Percentiles rank a stretch among this genome's conserved stretches.
phyloP scores from a whole-genome alignment of 495 filamentous ascomycete genomes.

The Hyaloscypha bicolor region DNA sequence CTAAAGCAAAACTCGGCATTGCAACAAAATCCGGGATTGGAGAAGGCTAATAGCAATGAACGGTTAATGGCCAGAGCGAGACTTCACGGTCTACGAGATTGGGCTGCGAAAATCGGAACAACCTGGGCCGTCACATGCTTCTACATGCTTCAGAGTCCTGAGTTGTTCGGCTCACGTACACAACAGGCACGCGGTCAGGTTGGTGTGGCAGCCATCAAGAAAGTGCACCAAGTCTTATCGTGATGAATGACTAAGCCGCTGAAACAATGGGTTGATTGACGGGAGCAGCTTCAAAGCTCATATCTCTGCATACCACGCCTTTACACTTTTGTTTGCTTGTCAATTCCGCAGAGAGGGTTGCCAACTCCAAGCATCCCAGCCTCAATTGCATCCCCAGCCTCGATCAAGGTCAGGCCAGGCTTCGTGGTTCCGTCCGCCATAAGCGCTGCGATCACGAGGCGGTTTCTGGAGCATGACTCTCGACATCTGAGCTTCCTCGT shows the following conservation, averaged over 20 bases:
- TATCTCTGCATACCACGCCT: not conserved
- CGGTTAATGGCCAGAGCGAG: conserved; percentile 4
- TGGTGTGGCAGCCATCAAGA: not conserved
- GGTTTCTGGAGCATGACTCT: conserved; percentile 25
- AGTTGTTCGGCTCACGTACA: not conserved
- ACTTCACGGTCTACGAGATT: not conserved
- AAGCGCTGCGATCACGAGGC: conserved; percentile 28
- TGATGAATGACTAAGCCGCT: not conserved
- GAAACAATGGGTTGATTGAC: not conserved
- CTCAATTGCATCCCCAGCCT: conserved; percentile 1
- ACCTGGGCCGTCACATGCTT: conserved; percentile 4
- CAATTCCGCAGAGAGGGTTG: not conserved
- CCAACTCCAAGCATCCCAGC: not conserved
- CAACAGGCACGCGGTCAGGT: not conserved
- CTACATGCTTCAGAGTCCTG: not conserved
- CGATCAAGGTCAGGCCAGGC: not conserved
- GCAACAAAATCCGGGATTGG: not conserved
- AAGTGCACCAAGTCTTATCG: not conserved
- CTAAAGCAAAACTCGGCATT: not conserved
- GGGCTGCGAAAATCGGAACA: not conserved
- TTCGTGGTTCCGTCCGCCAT: not conserved
- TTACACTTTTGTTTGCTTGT: not conserved
- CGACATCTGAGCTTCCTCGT: conserved; percentile 27
- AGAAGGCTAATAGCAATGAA: not conserved
- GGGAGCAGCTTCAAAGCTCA: not conserved